These are phyloP conservation scores for Agaricus subrufescens DNA, from an alignment of 768 basidiomycete species.

Conservation along the genomic window DNA sequence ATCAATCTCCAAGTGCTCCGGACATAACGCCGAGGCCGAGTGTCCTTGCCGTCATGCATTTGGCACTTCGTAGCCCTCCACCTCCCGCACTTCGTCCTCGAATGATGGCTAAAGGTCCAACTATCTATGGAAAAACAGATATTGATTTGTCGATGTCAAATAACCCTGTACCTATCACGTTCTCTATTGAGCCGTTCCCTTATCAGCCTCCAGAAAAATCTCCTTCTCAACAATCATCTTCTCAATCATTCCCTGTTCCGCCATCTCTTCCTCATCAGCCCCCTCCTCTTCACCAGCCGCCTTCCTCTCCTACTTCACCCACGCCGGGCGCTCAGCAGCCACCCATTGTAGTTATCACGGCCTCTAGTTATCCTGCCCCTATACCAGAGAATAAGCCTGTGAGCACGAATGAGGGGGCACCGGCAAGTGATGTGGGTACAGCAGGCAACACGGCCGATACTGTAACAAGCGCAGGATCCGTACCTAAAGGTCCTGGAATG, in stretches of 20 bases:
- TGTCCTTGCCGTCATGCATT: constrained; percentile 1
- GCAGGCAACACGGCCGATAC: constrained; percentile 11
- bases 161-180: constrained; percentile 60
- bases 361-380: not conserved
- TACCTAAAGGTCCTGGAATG: constrained; percentile 45
- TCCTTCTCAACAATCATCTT: too few relatives aligned
- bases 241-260: constrained; percentile 10
- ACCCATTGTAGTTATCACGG: not conserved
- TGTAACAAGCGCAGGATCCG: constrained; percentile 61
- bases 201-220: not conserved
- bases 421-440: not conserved
- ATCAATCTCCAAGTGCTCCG: constrained; percentile 5
- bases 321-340: not conserved
- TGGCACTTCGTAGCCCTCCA: constrained; percentile 4
- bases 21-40: not conserved
- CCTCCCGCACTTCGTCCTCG: not conserved
- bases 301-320: not conserved
- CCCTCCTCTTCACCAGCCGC: not conserved
- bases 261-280: not conserved
- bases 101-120: constrained; percentile 30
- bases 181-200: constrained; percentile 47
- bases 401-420: not conserved
- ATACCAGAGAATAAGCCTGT: not conserved
- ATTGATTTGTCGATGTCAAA: constrained; percentile 42
- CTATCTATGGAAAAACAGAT: constrained; percentile 58